A percentile compares a stretch with the other conserved stretches of the same genome.
These are phyloP conservation scores for Saccharomyces paradoxus DNA, from an alignment of 805 yeast genomes.

Conservation along the genomic window DNA sequence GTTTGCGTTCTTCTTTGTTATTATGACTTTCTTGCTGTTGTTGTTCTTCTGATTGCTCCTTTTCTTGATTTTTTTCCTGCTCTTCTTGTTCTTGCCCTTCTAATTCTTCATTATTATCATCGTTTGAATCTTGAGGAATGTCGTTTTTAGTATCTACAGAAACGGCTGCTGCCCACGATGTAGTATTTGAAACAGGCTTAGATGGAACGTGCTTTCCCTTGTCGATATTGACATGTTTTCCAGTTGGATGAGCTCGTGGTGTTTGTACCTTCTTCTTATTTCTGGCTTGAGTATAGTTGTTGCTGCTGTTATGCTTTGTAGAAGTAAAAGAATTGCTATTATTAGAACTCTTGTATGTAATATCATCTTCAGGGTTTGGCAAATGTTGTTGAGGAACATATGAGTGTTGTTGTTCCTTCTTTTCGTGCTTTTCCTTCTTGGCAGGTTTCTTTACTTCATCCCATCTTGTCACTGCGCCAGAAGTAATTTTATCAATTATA, in stretches of 20 bases:
- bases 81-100: conserved; percentile 5
- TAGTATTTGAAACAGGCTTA: conserved; percentile 19
- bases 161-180: conserved; percentile 35
- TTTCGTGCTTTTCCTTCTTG: conserved; percentile 46
- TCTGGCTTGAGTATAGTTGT: conserved; percentile 3
- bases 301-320: conserved; percentile 7
- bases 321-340: conserved; percentile 17
- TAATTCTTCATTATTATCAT: conserved; percentile 12
- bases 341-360: conserved; percentile 5
- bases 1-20: neutral
- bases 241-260: conserved; percentile 14
- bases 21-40: conserved; percentile 6
- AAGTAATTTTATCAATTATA: conserved; percentile 79
- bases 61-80: conserved; percentile 1
- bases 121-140: conserved; percentile 6
- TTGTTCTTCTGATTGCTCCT: conserved; percentile 3
- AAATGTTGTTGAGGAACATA: conserved; percentile 12
- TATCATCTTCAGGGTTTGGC: conserved; percentile 11
- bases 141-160: conserved; percentile 14
- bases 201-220: conserved; percentile 16
- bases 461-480: conserved; percentile 88
- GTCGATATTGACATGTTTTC: neutral
- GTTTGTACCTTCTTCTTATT: conserved; percentile 23
- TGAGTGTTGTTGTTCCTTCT: conserved; percentile 13
- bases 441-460: conserved; percentile 73